Evolutionary conservation across 2,329 filamentous ascomycete genomes (phyloP), one percentile per base, ranked within the genome.

Genomic region (Aspergillus novoparasiticus): DNA sequence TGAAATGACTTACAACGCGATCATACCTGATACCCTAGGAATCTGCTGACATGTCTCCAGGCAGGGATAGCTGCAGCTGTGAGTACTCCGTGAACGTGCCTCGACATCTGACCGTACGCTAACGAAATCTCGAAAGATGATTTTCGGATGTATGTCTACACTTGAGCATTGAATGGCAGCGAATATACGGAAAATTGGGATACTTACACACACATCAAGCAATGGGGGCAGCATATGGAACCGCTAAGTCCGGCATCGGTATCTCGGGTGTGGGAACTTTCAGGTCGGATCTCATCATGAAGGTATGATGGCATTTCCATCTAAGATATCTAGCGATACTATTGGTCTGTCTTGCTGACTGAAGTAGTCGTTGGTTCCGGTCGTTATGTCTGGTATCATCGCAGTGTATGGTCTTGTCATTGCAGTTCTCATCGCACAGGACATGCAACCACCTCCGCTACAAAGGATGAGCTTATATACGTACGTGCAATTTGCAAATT

Each of bases 351-450:
- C 57, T 54, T 39, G 60, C 71, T 75, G 63, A 75, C 65, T 11
- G n/a, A 32, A 36, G 58, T 66, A 83, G 81, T 83, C 81, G 39
- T 74, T 84, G 53, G 82, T 84, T 58, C 82, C 82, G 34, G 82
- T 84, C 59, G 81, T 99, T 84, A 99, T 99, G 95, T 96, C 95
- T 72, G 95, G 95, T 87, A 99, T 99, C 77, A 93, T 99, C 75
- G 95, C 95, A 63, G 95, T 99, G 70, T 99, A 99, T 82, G 92
- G 94, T 58, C 91, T 99, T 71, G 95, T 99, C 74, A 94, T 99
- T 71, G 91, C 94, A 21, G 95, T 99, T 75, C 87, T 99, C 71
- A 99, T 99, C 78, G 92, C 93, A 61, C 90, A 93, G 79, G 93
- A 97, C 78, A 88, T 98, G 78, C 86, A 85, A 57, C 91, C 93